These are phyloP conservation scores for Fusarium coffeatum DNA, from an alignment of 2,329 filamentous ascomycete species.

Conservation along the genomic window DNA sequence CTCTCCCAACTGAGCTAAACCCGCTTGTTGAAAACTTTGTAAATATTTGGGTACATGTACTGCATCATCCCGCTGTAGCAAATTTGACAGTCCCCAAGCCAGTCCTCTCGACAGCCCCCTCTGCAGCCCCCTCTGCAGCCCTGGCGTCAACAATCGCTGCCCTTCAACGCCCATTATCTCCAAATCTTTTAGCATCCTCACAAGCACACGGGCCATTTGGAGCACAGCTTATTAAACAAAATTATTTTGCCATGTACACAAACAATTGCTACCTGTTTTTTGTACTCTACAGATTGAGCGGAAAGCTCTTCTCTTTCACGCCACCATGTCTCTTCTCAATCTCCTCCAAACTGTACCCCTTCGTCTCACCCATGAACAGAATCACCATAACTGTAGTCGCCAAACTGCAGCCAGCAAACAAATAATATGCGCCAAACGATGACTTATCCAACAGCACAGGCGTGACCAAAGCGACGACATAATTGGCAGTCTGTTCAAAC, in stretches of 20 bases:
- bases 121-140: too few species aligned
- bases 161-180: too few species aligned
- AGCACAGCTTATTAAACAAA: too few species aligned
- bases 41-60: fast-evolving
- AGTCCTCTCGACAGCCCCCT: too few species aligned
- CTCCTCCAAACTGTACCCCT: constrained; percentile 55
- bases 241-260: too few species aligned
- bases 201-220: too few species aligned
- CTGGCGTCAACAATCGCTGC: too few species aligned
- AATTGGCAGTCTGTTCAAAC: constrained; percentile 54
- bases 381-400: constrained; percentile 52
- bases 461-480: constrained; percentile 59
- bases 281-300: background rate
- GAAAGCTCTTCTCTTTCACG: background rate
- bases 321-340: constrained; percentile 46
- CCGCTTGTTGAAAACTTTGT: background rate
- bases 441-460: constrained; percentile 55
- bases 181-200: too few species aligned
- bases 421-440: constrained; percentile 58
- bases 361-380: constrained; percentile 58
- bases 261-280: too few species aligned
- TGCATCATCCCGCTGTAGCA: too few species aligned
- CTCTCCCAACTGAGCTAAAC: constrained; percentile 45
- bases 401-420: constrained; percentile 57
- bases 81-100: too few species aligned